Evolutionary conservation across 495 filamentous ascomycete genomes (phyloP).

Genomic region (Tuber magnatum): DNA sequence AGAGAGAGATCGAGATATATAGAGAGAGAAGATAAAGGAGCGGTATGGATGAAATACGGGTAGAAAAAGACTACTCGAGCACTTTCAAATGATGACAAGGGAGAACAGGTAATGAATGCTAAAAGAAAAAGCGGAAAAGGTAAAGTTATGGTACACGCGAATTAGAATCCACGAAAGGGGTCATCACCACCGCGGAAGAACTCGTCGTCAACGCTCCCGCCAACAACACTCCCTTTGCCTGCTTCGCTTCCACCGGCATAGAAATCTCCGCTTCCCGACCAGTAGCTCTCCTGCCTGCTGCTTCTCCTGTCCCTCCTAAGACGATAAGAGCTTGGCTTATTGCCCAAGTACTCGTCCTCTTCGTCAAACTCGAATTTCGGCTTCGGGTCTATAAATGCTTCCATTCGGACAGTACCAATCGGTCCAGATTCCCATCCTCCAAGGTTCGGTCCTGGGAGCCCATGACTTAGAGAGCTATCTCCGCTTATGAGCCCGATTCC

Average conservation of each 20-base stretch:
- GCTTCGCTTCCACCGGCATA: conserved; percentile 37
- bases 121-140: neutral
- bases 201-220: conserved; percentile 42
- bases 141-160: neutral
- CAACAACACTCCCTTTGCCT: conserved; percentile 28
- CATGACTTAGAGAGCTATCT: conserved; percentile 31
- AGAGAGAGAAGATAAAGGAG: neutral
- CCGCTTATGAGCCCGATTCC: conserved; percentile 38
- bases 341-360: conserved; percentile 46
- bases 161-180: conserved; percentile 46
- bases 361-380: conserved; percentile 48
- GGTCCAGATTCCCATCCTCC: conserved; percentile 44
- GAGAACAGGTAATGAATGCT: conserved; percentile 1
- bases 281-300: conserved; percentile 49
- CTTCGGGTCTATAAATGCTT: conserved; percentile 74
- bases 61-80: neutral
- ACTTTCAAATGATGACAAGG: neutral
- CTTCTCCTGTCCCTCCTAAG: conserved; percentile 46
- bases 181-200: conserved; percentile 42
- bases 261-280: conserved; percentile 44
- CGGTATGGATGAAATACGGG: neutral
- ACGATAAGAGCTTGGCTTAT: conserved; percentile 48
- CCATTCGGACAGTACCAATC: conserved; percentile 91
- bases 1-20: neutral
- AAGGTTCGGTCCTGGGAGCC: conserved; percentile 18